Evolutionary conservation across 306 rosid genomes (phyloP), one percentile per base, ranked within the genome.

Genomic region (Sophora flavescens): DNA sequence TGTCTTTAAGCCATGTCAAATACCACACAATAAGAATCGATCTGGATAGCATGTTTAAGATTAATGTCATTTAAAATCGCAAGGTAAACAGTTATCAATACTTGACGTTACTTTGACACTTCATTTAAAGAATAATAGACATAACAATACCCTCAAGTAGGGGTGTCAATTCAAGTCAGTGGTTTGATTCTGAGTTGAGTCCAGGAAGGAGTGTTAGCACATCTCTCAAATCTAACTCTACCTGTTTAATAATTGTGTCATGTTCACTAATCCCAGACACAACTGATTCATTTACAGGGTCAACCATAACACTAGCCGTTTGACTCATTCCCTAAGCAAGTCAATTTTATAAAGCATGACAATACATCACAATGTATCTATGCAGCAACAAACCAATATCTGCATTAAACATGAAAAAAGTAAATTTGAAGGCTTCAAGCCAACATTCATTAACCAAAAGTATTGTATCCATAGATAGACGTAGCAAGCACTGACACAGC

Each of bases 341-440:
- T 39, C 38, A 71, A 10, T 35, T 35, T 61, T 45, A 62, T 12
- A 75, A 35, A 33, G 15, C 39, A 17, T 50, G 28, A 53, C n/a
- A 62, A 60, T 26, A 57, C 10, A 41, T 39, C 12, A 56, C 76
- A 39, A 72, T 16, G 15, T 56, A 26, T 72, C 26, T 8, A 41
- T 26, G 16, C 52, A 70, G 11, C 36, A 36, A 70, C 22, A 36
- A 12, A 36, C 36, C 38, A 70, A 53, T 35, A 38, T 52, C 51
- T 11, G 47, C 36, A 53, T 53, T 6, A 35, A 15, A 11, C 16
- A 32, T n/a, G 38, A 54, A 59, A 44, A 47, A 58, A 30, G 15
- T 36, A 73, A 32, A 73, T n/a, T 73, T 44, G 59, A 73, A 59
- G 47, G 63, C 50, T n/a, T 17, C 44, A 32, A 36, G 52, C 64